These are phyloP conservation scores for Simplicillium sp. DNA, from an alignment of 2,329 filamentous ascomycete genomes.

Conservation along the genomic window DNA sequence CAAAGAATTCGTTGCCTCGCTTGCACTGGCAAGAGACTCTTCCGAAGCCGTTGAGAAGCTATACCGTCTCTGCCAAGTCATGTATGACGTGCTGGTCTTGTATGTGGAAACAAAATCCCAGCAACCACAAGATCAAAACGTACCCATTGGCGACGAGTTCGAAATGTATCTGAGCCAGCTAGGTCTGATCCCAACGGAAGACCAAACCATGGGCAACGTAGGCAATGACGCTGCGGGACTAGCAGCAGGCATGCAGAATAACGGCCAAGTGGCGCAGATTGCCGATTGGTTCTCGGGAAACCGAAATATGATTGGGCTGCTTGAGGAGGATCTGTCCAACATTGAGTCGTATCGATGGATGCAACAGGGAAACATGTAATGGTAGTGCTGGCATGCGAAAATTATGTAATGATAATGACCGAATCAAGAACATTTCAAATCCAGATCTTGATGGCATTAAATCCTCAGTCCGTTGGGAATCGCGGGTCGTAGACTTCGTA, in stretches of 20 bases:
- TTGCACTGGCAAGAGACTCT: conserved; percentile 38
- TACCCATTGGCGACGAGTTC: conserved; percentile 47
- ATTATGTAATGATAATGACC: conserved; percentile 7
- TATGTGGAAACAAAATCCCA: conserved; percentile 52
- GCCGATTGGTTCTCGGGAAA: conserved; percentile 60
- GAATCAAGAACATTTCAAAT: conserved; percentile 1
- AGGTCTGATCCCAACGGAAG: conserved; percentile 43
- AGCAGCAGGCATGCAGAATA: conserved; percentile 12
- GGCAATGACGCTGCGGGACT: conserved; percentile 8
- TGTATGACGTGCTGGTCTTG: conserved; percentile 49
- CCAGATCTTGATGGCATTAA: background rate
- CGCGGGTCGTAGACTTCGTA: conserved; percentile 60
- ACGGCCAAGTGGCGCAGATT: conserved; percentile 33
- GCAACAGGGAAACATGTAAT: conserved; percentile 14
- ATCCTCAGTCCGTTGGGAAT: conserved; percentile 47
- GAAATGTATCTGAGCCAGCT: conserved; percentile 56
- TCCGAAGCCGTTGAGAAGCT: conserved; percentile 53
- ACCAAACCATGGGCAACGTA: conserved; percentile 17
- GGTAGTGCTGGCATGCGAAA: background rate
- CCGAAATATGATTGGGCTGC: conserved; percentile 52
- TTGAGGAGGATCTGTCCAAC: conserved; percentile 50
- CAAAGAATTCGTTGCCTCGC: conserved; percentile 44
- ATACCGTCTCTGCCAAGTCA: conserved; percentile 51
- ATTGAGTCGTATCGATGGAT: conserved; percentile 29
- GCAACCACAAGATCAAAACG: conserved; percentile 33